A percentile compares a stretch with the other conserved stretches of the same genome.
These are phyloP conservation scores for Echinosophora koreensis DNA, from an alignment of 306 rosid genomes.

Conservation along the genomic window DNA sequence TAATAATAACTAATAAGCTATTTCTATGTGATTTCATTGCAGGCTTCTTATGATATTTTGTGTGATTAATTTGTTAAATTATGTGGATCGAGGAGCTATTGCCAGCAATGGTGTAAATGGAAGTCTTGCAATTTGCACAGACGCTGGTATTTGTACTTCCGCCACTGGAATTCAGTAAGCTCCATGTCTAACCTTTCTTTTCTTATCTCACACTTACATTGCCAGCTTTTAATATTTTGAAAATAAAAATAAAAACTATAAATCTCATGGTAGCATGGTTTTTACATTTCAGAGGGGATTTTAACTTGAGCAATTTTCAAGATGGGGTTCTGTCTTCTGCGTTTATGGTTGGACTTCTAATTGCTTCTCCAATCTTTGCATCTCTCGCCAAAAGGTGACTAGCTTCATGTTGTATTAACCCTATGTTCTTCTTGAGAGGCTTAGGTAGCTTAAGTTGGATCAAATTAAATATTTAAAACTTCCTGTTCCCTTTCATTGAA, in stretches of 20 bases:
- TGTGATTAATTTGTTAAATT: slow-evolving; percentile 71
- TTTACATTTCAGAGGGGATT: slow-evolving; percentile 73
- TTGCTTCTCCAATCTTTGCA: slow-evolving; percentile 93
- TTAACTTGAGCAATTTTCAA: slow-evolving; percentile 84
- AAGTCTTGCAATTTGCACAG: slow-evolving; percentile 64
- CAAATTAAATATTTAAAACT: slow-evolving; percentile 8
- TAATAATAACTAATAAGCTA: not conserved
- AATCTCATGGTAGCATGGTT: slow-evolving; percentile 27
- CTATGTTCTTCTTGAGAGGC: not conserved
- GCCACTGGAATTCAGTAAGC: slow-evolving; percentile 93
- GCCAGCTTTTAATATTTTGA: not conserved
- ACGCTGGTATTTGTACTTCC: slow-evolving; percentile 76
- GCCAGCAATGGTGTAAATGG: slow-evolving; percentile 97
- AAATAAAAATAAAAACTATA: too few relatives aligned
- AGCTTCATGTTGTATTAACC: slow-evolving; percentile 18
- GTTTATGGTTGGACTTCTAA: slow-evolving; percentile 93
- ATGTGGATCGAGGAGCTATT: slow-evolving; percentile 90
- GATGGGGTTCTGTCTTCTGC: slow-evolving; percentile 95
- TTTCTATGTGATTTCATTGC: slow-evolving; percentile 25
- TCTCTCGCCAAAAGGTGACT: slow-evolving; percentile 83
- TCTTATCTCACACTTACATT: not conserved
- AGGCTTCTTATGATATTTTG: slow-evolving; percentile 81
- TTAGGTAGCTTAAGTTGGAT: slow-evolving; percentile 32
- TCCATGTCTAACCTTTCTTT: slow-evolving; percentile 26
- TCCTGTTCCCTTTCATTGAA: slow-evolving; percentile 3